A percentile compares a stretch with the other conserved stretches of the same genome.
Conservation (phyloP, 352 stramenopile species). For the Phytophthora ohioensis region DNA sequence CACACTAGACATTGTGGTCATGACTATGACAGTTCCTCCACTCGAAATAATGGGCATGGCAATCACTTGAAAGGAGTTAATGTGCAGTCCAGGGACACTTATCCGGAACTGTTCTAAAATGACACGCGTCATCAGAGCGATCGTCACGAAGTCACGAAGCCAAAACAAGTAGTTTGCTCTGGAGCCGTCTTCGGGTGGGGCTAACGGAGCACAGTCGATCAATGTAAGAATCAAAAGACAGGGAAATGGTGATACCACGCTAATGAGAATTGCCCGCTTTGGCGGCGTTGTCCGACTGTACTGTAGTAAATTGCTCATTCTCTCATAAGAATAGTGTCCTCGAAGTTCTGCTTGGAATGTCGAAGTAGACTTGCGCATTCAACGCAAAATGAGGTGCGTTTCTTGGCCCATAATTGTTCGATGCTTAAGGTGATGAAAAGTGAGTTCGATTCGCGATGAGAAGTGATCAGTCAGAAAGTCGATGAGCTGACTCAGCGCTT, state of each 20-base stretch:
- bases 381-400: conserved; percentile 3
- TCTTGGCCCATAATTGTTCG: background rate
- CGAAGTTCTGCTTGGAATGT: conserved; percentile 46
- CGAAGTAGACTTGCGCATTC: background rate
- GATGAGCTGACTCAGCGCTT: background rate
- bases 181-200: conserved; percentile 20
- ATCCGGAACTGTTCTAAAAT: conserved; percentile 16
- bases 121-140: conserved; percentile 10
- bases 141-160: conserved; percentile 22
- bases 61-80: conserved; percentile 7
- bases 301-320: conserved; percentile 6
- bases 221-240: conserved; percentile 35
- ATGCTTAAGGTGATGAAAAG: background rate
- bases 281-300: conserved; percentile 7
- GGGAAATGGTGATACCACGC: conserved; percentile 33
- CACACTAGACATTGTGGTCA: conserved; percentile 4
- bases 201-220: conserved; percentile 36
- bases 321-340: conserved; percentile 34
- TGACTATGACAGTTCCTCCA: conserved; percentile 4
- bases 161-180: conserved; percentile 46
- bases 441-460: too few species aligned
- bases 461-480: too few species aligned
- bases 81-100: background rate
- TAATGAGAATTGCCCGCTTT: conserved; percentile 5
- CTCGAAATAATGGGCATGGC: conserved; percentile 12